Evolutionary conservation across 2,329 filamentous ascomycete species (phyloP).

Genomic region (Colletotrichum abscissum): DNA sequence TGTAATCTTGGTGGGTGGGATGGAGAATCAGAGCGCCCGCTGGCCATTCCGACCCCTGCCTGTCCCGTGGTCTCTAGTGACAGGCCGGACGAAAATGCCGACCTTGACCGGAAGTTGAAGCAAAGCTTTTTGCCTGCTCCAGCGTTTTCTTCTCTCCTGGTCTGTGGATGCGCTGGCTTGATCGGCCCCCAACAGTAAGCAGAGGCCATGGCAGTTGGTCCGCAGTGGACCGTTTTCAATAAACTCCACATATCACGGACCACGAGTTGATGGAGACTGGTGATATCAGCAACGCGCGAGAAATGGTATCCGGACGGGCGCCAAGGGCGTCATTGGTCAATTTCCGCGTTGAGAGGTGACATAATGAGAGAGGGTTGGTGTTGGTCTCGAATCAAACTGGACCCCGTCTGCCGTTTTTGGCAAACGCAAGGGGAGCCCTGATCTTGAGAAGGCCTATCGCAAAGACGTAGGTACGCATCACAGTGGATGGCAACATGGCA

Average conservation of each 20-base stretch:
- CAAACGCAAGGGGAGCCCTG: background rate
- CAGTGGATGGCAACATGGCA: conserved; percentile 14
- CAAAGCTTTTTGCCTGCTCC: background rate
- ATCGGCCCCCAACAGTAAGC: conserved; percentile 3
- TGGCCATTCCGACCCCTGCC: background rate
- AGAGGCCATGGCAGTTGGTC: background rate
- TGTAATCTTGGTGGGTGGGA: conserved; percentile 6
- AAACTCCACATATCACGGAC: conserved; percentile 25
- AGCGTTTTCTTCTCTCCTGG: background rate
- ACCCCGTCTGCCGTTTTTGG: background rate
- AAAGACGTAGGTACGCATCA: background rate
- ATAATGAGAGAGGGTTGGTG: conserved; percentile 9
- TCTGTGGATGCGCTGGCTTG: background rate
- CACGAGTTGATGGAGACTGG: conserved; percentile 5
- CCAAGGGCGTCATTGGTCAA: conserved; percentile 27
- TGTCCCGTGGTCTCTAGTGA: conserved; percentile 26
- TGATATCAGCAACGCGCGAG: conserved; percentile 7
- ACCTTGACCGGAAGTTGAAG: conserved; percentile 20
- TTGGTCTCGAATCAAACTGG: conserved; percentile 14
- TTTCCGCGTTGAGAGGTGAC: conserved; percentile 14
- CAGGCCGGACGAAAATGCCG: conserved; percentile 21
- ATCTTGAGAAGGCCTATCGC: background rate
- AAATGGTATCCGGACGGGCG: background rate
- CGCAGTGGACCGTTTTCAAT: conserved; percentile 13
- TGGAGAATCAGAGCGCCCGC: conserved; percentile 20